Evolutionary conservation across 257 asterid genomes (phyloP), one percentile per base, ranked within the genome.

Genomic region (Osmanthus fragrans): DNA sequence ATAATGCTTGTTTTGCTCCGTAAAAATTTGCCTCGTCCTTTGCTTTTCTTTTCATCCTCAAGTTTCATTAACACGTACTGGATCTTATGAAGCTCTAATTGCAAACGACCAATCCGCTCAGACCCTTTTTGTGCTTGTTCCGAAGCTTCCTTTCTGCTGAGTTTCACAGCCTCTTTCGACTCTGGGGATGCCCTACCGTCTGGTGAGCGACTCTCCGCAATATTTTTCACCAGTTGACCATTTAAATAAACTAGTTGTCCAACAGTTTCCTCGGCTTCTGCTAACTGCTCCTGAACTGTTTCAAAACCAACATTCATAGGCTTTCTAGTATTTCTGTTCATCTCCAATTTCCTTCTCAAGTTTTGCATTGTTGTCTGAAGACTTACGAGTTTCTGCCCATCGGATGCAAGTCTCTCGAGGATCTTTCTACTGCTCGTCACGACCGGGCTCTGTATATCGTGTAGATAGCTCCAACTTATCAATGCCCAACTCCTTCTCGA

Each of bases 51-150:
- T 19, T 89, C 97, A 12, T 92, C 98, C n/a, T 88, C 96, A 77
- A 83, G 42, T 77, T 87, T 89, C 81, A 88, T 74, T 90, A 93
- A 12, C n/a, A 88, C 30, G 56, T 82, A 85, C 80, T 90, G 93
- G 21, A 95, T 87, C 80, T 87, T 95, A 83, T 92, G 97, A 73
- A 95, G 85, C 82, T 90, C 96, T 63, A 90, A 25, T 32, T 90
- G 92, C 85, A 93, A 49, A 79, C 85, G 60, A 1, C 85, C 92
- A 64, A 92, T 88, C 84, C 87, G 82, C 64, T 90, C 97, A 1
- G 97, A 86, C 86, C 93, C 99, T 75, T 84, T 93, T 5, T 87
- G 82, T 2, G 97, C 96, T 82, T 93, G 92, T 71, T 92, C 97
- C 3, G 80, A 73, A 30, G 85, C 89, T 76, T 77, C 86, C 84